Evolutionary conservation across 371 early-diverging fungal species (phyloP).

Genomic region (Haplosporangium sp.): DNA sequence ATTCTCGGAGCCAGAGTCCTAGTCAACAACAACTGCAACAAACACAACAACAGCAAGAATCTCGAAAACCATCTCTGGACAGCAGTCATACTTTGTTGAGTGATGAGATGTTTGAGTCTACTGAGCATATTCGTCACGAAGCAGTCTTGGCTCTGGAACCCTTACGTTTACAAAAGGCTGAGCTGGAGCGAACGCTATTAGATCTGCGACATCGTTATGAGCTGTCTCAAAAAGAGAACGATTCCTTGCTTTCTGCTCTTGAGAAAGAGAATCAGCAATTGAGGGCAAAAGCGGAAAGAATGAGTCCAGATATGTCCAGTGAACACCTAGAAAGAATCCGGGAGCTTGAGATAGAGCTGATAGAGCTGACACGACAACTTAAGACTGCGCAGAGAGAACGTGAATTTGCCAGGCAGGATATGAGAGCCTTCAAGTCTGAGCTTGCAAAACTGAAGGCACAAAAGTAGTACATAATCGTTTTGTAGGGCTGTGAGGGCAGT

Average conservation of each 20-base stretch:
- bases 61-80: not conserved
- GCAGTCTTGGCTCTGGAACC: slow-evolving; percentile 44
- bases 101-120: slow-evolving; percentile 34
- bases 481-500: not conserved
- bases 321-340: slow-evolving; percentile 43
- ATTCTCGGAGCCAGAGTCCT: not conserved
- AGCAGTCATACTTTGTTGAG: not conserved
- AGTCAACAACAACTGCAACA: not conserved
- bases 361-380: slow-evolving; percentile 23
- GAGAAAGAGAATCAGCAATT: slow-evolving; percentile 42
- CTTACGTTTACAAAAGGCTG: slow-evolving; percentile 36
- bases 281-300: slow-evolving; percentile 17
- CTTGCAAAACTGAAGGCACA: slow-evolving; percentile 21
- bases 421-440: slow-evolving; percentile 39
- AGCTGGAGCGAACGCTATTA: slow-evolving; percentile 38
- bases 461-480: not conserved
- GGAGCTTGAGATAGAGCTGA: slow-evolving; percentile 31
- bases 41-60: not conserved
- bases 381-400: slow-evolving; percentile 45
- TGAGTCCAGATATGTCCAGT: slow-evolving; percentile 36
- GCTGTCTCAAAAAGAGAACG: slow-evolving; percentile 44
- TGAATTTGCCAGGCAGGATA: slow-evolving; percentile 48
- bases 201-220: slow-evolving; percentile 52
- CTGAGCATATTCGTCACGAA: slow-evolving; percentile 40
- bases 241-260: slow-evolving; percentile 29